A percentile compares a stretch with the other conserved stretches of the same genome.
These are phyloP conservation scores for Pseudogymnoascus sp. DNA, from an alignment of 2,329 filamentous ascomycete genomes.

Conservation along the genomic window DNA sequence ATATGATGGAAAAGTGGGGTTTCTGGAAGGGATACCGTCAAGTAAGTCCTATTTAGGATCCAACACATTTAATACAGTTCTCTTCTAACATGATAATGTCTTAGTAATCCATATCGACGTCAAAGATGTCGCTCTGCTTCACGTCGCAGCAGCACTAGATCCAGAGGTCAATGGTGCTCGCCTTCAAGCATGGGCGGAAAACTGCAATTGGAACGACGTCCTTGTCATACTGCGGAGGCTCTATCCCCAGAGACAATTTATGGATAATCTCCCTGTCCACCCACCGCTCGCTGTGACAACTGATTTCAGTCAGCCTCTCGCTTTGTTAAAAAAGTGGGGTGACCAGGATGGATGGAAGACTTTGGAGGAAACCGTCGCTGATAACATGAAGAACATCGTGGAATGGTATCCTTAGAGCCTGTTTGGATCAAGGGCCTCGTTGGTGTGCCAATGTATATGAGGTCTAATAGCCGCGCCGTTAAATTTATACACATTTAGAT, in stretches of 20 bases:
- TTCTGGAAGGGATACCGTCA: not conserved
- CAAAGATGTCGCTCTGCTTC: conserved; percentile 24
- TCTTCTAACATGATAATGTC: conserved; percentile 4
- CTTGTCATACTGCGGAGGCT: conserved; percentile 21
- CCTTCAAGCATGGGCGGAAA: conserved; percentile 23
- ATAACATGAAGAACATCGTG: conserved; percentile 9
- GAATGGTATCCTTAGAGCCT: not conserved
- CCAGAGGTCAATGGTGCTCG: conserved; percentile 23
- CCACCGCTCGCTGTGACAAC: conserved; percentile 16
- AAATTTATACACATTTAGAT: not conserved
- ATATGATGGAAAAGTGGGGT: not conserved
- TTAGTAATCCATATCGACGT: conserved; percentile 22
- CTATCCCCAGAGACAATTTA: conserved; percentile 20
- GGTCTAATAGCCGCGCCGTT: not conserved
- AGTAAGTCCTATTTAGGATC: not conserved
- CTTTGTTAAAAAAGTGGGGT: conserved; percentile 17
- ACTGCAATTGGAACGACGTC: conserved; percentile 23
- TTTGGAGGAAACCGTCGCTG: conserved; percentile 13
- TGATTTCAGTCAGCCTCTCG: conserved; percentile 17
- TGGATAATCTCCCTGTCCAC: conserved; percentile 18
- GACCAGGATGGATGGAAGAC: conserved; percentile 17
- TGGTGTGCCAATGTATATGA: not conserved
- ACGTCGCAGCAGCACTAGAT: conserved; percentile 25
- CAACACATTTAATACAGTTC: not conserved
- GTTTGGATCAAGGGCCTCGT: not conserved